Evolutionary conservation across 345 rosid genomes (phyloP), one percentile per base, ranked within the genome.

Genomic region (Schrenkiella parvula): DNA sequence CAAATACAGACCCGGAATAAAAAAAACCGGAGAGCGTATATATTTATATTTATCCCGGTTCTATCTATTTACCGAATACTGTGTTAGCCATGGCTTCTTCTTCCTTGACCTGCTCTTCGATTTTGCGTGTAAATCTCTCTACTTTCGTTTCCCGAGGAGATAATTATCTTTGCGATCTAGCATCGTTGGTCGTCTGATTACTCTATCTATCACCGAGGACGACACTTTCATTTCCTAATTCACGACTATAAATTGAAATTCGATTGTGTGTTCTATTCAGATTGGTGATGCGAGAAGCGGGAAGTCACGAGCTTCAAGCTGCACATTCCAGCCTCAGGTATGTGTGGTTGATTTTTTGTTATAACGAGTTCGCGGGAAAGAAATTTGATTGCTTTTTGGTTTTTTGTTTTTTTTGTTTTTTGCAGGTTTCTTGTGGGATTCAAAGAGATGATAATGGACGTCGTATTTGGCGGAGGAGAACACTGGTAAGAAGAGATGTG

Each of bases 381-480:
- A 18, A 41, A 1, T 22, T 31, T 70, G 47, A 13, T 2, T 71
- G 22, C 19, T 1, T 43, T 38, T 79, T 19, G 15, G 37, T 55
- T 3, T 4, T 15, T n/a, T n/a, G n/a, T n/a, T n/a, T n/a, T n/a
- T n/a, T n/a, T n/a, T n/a, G n/a, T n/a, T n/a, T 54, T 23, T 42
- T 73, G n/a, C 25, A 88, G 91, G 80, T 82, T 25, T 68, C 56
- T 39, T 78, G 83, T 31, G 81, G 81, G 74, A 62, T 78, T 52
- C 61, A 75, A 51, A 77, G 78, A 28, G 79, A 75, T 29, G 77
- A 84, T 22, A 50, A 81, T 25, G 85, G 86, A 8, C 86, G 89
- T 25, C 87, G 84, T 35, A 78, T 85, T 10, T 88, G 93, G 96
- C 90, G 96, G 22, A 79, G 98, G 39, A 85, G 96, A 66, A 81